Evolutionary conservation across 2,329 filamentous ascomycete species (phyloP).

Genomic region (Pyrenophora teres): DNA sequence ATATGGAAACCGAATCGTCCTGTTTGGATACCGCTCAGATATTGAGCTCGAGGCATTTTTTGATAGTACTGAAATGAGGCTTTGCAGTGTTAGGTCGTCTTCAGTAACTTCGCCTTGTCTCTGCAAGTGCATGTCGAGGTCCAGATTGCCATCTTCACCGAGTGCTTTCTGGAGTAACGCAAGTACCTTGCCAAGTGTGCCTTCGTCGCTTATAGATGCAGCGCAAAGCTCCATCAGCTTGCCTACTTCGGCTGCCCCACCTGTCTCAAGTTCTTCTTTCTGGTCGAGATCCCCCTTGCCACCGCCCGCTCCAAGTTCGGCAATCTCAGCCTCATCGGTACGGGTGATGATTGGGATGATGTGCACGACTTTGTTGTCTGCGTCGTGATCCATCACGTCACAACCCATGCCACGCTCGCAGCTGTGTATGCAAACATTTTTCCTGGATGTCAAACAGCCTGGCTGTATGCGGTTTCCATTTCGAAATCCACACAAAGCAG

Average conservation of each 20-base stretch:
- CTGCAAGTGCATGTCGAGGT: constrained; percentile 34
- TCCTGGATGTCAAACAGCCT: constrained; percentile 72
- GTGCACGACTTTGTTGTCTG: constrained; percentile 63
- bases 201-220: constrained; percentile 43
- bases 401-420: constrained; percentile 77
- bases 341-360: constrained; percentile 80
- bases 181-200: constrained; percentile 43
- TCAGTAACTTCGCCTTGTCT: constrained; percentile 27
- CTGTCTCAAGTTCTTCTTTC: constrained; percentile 67
- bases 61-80: constrained; percentile 40
- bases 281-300: constrained; percentile 76
- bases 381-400: constrained; percentile 53
- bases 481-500: constrained; percentile 72
- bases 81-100: constrained; percentile 35
- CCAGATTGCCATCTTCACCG: constrained; percentile 24
- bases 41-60: constrained; percentile 12
- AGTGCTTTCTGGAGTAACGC: constrained; percentile 39
- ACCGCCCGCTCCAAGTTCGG: constrained; percentile 77
- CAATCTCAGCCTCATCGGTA: constrained; percentile 65
- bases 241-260: constrained; percentile 54
- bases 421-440: constrained; percentile 74
- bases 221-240: constrained; percentile 60
- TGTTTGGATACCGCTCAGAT: constrained; percentile 9
- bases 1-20: constrained; percentile 70
- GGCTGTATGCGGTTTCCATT: constrained; percentile 72